These are phyloP conservation scores for Stachybotrys elegans DNA, from an alignment of 2,329 filamentous ascomycete species.

Conservation along the genomic window DNA sequence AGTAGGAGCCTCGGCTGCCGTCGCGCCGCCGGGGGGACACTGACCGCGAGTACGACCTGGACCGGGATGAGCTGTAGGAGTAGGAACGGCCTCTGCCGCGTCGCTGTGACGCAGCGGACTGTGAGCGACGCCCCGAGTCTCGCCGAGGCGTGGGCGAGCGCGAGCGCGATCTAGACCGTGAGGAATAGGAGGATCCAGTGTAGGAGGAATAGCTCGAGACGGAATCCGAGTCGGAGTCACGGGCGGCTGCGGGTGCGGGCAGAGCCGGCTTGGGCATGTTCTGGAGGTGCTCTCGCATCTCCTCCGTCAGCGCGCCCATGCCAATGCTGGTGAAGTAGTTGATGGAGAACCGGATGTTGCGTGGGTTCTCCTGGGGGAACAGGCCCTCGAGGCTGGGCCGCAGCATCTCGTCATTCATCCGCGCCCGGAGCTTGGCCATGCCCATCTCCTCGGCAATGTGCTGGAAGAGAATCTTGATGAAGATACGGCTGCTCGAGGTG, in stretches of 20 bases:
- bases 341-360: slow-evolving; percentile 93
- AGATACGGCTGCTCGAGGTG: slow-evolving; percentile 93
- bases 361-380: slow-evolving; percentile 83
- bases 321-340: slow-evolving; percentile 99
- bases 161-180: slow-evolving; percentile 43
- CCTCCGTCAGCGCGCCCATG: slow-evolving; percentile 90
- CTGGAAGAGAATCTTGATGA: slow-evolving; percentile 96
- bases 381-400: slow-evolving; percentile 76
- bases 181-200: slow-evolving; percentile 56
- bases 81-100: slow-evolving; percentile 15
- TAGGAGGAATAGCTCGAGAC: slow-evolving; percentile 77
- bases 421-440: slow-evolving; percentile 70
- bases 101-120: slow-evolving; percentile 21
- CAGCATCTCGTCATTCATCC: slow-evolving; percentile 73
- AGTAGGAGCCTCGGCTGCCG: slow-evolving; percentile 18
- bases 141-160: slow-evolving; percentile 16
- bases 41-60: slow-evolving; percentile 42
- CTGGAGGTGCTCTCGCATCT: slow-evolving; percentile 86
- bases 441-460: slow-evolving; percentile 84
- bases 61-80: slow-evolving; percentile 27
- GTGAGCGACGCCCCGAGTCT: slow-evolving; percentile 17
- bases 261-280: slow-evolving; percentile 82
- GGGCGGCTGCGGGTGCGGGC: slow-evolving; percentile 57
- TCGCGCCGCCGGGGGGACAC: slow-evolving; percentile 20
- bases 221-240: slow-evolving; percentile 64